Conservation (phyloP, 495 filamentous ascomycete genomes). For the Xylaria intraflava region DNA sequence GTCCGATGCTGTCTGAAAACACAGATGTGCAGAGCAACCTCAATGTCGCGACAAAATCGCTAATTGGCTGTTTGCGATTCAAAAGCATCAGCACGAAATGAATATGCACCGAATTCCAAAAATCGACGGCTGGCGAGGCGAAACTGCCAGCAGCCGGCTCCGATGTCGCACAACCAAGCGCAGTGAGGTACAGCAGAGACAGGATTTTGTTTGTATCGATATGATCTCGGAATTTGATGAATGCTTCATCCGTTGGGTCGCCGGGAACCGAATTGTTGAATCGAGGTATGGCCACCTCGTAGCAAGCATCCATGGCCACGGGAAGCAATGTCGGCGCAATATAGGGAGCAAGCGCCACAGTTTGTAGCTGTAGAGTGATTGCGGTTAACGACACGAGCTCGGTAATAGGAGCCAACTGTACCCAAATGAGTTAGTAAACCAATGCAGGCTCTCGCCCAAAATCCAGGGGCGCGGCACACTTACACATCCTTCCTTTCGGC, state of each 20-base stretch:
- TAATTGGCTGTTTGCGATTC: constrained; percentile 38
- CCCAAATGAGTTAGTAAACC: constrained; percentile 3
- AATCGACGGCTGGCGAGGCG: constrained; percentile 25
- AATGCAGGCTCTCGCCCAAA: neutral
- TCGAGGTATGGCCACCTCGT: constrained; percentile 27
- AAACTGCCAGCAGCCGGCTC: constrained; percentile 14
- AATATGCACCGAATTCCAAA: constrained; percentile 41
- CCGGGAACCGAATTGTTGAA: constrained; percentile 20
- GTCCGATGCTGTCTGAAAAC: constrained; percentile 37
- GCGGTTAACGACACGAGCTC: constrained; percentile 34
- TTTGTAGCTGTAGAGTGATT: constrained; percentile 36
- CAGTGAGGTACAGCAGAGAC: constrained; percentile 33
- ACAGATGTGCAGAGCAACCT: constrained; percentile 37
- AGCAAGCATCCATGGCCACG: constrained; percentile 31
- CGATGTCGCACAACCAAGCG: constrained; percentile 31
- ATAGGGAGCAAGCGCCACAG: constrained; percentile 33
- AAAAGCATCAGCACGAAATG: constrained; percentile 42
- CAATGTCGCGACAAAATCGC: constrained; percentile 36
- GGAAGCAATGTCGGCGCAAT: constrained; percentile 37
- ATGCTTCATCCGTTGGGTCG: constrained; percentile 19
- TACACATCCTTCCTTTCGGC: constrained; percentile 29
- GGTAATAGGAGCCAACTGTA: constrained; percentile 37
- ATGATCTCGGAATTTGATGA: constrained; percentile 18
- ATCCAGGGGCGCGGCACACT: neutral
- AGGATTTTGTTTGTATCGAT: constrained; percentile 37